Base-by-base conservation (phyloP, 768 basidiomycete species). In the Boletales sp. region DNA sequence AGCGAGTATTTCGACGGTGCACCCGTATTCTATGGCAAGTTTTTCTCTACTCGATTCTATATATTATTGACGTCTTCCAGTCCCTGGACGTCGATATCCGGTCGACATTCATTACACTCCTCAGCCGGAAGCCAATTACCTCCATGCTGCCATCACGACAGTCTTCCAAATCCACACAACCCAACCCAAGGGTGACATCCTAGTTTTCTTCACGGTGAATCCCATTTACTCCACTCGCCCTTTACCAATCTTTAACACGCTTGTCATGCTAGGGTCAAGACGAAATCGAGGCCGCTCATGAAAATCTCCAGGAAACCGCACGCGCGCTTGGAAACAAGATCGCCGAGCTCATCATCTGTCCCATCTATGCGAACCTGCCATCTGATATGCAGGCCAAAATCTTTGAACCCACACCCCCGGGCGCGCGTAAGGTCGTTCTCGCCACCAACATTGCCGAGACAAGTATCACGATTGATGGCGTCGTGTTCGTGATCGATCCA, bases 391-490 rank as follows among this genome's bases (percentile, higher is more conserved):
- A 99, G 67, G 89, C 94, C 34, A 97, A 97, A 72, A 99, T 99
- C 49, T 99, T 99, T 69, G 97, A 99, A 68, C 95, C 97, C 1
- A 99, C 97, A 5, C 97, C 95, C 1, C 88, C 90, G 47, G 94
- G 94, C 17, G 91, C 97, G 24, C 79, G 97, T 50, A 99, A 99
- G 72, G 94, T 99, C 41, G 97, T 99, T 17, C 76, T 99, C 27
- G 97, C 97, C 4, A 99, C 97, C 18, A 99, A 99, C 64, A 98
- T 99, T 56, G 97, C 97, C n/a, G 97, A 99, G 70, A 99, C 97
- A 5, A 94, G 92, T 7, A 99, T 99, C 66, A 99, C 97, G 8
- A 99, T 99, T 58, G 97, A 98, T 47, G 97, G 97, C 27, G 97
- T 99, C 7, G 95, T 98, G 2, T 99, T 97, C 67, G 97, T 99